phyloP scores from a whole-genome alignment of 1,284 basidiomycete species.

The Paramarasmius palmivorus region DNA sequence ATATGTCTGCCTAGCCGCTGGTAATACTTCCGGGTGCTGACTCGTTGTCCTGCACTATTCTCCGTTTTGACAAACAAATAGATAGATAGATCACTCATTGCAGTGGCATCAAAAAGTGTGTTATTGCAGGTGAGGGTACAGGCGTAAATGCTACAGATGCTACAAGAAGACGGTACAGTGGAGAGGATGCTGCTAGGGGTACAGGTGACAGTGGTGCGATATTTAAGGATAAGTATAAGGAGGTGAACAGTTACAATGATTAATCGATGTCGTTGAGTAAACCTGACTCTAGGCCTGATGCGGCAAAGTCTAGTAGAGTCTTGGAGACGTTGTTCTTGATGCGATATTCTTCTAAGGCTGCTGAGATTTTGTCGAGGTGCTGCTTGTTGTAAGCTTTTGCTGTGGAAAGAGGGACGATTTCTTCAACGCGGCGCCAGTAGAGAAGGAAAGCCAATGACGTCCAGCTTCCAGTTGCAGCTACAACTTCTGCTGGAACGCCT shows the following conservation, averaged over 20 bases:
- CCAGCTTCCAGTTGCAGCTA: slow-evolving; percentile 32
- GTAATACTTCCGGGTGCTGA: too few species aligned
- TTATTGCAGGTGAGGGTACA: too few species aligned
- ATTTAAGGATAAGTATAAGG: too few species aligned
- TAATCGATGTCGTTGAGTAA: background rate
- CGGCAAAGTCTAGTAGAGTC: background rate
- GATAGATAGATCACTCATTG: too few species aligned
- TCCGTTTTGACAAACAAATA: too few species aligned
- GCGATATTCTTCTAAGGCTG: background rate
- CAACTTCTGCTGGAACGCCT: slow-evolving; percentile 33
- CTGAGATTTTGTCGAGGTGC: background rate
- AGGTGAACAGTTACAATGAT: background rate
- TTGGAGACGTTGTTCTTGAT: background rate
- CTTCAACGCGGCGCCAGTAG: slow-evolving; percentile 27
- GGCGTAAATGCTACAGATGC: too few species aligned
- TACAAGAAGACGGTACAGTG: too few species aligned
- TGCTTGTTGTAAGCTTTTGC: background rate
- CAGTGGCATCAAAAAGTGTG: too few species aligned
- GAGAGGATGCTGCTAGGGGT: too few species aligned
- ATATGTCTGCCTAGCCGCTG: too few species aligned
- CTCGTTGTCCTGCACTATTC: too few species aligned
- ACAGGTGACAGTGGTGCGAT: too few species aligned
- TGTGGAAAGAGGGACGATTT: background rate
- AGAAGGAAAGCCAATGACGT: slow-evolving; percentile 31
- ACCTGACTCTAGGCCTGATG: background rate